Conservation (phyloP, 306 rosid genomes). For the Sphenostylis stenocarpa region DNA sequence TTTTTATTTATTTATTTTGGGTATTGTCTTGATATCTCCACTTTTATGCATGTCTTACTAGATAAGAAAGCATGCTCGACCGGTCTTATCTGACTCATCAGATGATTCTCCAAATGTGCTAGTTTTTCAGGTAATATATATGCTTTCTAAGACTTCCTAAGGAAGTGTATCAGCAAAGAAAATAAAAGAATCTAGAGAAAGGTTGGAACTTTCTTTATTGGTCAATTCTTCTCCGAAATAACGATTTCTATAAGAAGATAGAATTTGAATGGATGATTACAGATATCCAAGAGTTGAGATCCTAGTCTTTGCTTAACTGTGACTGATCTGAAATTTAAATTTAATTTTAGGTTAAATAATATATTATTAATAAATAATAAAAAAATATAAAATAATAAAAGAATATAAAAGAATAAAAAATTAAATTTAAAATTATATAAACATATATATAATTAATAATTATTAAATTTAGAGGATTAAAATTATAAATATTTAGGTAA, state of each 20-base stretch:
- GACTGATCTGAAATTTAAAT: too few relatives aligned
- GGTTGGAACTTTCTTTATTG: neutral
- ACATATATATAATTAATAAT: too few relatives aligned
- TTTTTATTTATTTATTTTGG: neutral
- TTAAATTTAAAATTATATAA: too few relatives aligned
- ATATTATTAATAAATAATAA: too few relatives aligned
- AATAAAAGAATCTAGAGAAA: neutral
- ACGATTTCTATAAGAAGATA: neutral
- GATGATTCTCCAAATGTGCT: conserved; percentile 69
- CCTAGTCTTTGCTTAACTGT: neutral
- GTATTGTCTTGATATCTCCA: conserved; percentile 31
- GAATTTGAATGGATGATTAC: neutral
- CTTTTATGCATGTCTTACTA: conserved; percentile 38
- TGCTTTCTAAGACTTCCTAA: neutral
- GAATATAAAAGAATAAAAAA: too few relatives aligned
- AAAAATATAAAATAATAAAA: too few relatives aligned
- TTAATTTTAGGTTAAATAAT: too few relatives aligned
- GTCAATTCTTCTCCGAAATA: neutral
- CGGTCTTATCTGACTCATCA: conserved; percentile 74
- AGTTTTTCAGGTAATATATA: conserved; percentile 77
- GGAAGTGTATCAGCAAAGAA: neutral
- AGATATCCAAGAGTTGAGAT: neutral
- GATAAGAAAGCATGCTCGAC: conserved; percentile 57
- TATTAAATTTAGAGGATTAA: too few relatives aligned
- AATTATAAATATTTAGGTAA: too few relatives aligned